phyloP scores from a whole-genome alignment of 2,329 filamentous ascomycete genomes.

The Botrytis squamosa region DNA sequence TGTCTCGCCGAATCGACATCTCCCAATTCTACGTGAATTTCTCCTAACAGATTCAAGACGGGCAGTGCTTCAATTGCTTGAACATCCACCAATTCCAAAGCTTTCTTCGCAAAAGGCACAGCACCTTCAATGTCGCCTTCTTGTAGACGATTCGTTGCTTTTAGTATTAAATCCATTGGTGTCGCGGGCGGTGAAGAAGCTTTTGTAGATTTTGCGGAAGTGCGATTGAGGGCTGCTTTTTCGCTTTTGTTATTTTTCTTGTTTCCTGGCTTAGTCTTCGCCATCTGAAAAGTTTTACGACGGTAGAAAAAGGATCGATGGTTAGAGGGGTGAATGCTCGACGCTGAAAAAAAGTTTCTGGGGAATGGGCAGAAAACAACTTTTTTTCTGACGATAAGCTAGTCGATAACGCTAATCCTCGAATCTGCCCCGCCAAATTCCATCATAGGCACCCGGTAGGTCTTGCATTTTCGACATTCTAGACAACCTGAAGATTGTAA shows the following conservation, averaged over 20 bases:
- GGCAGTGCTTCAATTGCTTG: conserved; percentile 36
- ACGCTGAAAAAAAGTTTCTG: conserved; percentile 14
- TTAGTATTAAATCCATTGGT: conserved; percentile 31
- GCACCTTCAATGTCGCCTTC: conserved; percentile 38
- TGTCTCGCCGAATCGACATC: conserved; percentile 72
- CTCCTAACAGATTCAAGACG: conserved; percentile 38
- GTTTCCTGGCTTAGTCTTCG: conserved; percentile 39
- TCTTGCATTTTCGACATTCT: not conserved
- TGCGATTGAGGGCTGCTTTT: conserved; percentile 35
- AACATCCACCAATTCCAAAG: conserved; percentile 31
- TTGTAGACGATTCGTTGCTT: conserved; percentile 37
- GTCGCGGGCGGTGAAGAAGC: conserved; percentile 30
- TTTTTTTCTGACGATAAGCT: conserved; percentile 23
- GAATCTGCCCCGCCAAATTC: conserved; percentile 15
- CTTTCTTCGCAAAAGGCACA: conserved; percentile 35
- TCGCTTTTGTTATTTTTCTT: conserved; percentile 37
- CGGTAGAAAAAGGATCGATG: not conserved
- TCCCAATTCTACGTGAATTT: conserved; percentile 47
- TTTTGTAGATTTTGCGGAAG: conserved; percentile 32
- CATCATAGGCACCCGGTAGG: not conserved
- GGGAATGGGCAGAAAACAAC: conserved; percentile 21
- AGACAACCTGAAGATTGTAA: not conserved
- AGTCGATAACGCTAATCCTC: conserved; percentile 21
- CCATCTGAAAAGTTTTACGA: conserved; percentile 31
- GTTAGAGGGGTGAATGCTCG: not conserved